Conservation (phyloP, 1,284 basidiomycete genomes). For the Austropuccinia psidii region DNA sequence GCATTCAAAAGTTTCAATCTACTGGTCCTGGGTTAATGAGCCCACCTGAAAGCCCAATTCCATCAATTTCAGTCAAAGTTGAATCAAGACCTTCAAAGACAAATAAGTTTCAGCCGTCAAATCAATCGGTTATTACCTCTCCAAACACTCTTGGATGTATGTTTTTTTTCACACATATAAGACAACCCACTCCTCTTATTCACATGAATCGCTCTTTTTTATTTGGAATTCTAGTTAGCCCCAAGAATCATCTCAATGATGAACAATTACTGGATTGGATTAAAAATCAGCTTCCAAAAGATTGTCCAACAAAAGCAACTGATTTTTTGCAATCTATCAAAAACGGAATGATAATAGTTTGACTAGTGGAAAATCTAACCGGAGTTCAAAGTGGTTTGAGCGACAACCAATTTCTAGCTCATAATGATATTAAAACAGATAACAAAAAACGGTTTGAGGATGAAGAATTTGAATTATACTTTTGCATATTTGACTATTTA, state of each 20-base stretch:
- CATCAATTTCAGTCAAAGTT: conserved; percentile 38
- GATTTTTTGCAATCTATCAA: conserved; percentile 40
- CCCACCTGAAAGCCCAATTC: conserved; percentile 43
- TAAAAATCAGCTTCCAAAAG: conserved; percentile 52
- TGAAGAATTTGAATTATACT: too few relatives aligned
- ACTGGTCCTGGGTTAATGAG: conserved; percentile 41
- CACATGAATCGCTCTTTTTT: too few relatives aligned
- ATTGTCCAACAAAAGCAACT: not conserved
- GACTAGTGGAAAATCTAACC: conserved; percentile 29
- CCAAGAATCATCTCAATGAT: too few relatives aligned
- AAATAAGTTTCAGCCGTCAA: conserved; percentile 42
- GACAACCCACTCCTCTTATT: too few relatives aligned
- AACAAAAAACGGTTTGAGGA: too few relatives aligned
- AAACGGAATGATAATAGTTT: conserved; percentile 39
- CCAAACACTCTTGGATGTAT: conserved; percentile 1
- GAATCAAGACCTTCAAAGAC: conserved; percentile 45
- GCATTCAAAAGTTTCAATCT: conserved; percentile 41
- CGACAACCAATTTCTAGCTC: conserved; percentile 32
- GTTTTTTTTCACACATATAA: too few relatives aligned
- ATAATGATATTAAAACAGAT: too few relatives aligned
- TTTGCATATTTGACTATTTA: too few relatives aligned
- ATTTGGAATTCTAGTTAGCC: too few relatives aligned
- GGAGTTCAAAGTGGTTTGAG: conserved; percentile 22
- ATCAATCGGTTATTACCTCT: conserved; percentile 4
- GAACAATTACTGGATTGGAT: conserved; percentile 69